Conservation (phyloP, 352 stramenopile genomes). For the Phytophthora citricola region DNA sequence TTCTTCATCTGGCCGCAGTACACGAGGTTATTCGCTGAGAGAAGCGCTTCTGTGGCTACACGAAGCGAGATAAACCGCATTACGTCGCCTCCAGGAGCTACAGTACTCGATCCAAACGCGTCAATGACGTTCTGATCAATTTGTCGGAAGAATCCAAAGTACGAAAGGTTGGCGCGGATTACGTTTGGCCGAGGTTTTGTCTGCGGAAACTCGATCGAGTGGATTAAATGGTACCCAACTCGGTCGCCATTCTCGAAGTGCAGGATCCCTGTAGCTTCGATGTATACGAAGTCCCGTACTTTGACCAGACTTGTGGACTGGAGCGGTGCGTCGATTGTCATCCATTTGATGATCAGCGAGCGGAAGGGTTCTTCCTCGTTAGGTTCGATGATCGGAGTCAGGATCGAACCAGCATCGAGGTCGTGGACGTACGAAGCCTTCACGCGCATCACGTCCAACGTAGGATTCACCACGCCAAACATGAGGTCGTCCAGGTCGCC, state of each 20-base stretch:
- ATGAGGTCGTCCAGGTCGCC: conserved; percentile 47
- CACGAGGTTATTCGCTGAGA: conserved; percentile 40
- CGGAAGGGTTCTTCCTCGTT: conserved; percentile 41
- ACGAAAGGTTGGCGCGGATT: conserved; percentile 45
- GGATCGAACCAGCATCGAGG: conserved; percentile 28
- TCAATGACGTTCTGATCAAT: conserved; percentile 42
- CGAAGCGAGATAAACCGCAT: conserved; percentile 36
- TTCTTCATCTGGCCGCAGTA: conserved; percentile 65
- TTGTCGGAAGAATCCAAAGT: conserved; percentile 53
- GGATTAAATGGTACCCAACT: conserved; percentile 43
- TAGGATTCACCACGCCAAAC: conserved; percentile 43
- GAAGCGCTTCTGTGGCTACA: conserved; percentile 33
- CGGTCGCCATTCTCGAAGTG: conserved; percentile 28
- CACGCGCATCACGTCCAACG: conserved; percentile 37
- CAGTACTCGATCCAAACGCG: conserved; percentile 31
- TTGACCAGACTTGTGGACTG: conserved; percentile 24
- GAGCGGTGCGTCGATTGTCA: conserved; percentile 33
- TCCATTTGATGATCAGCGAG: conserved; percentile 44
- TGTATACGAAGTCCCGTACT: conserved; percentile 40
- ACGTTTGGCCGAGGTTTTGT: conserved; percentile 34
- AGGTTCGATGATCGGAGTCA: conserved; percentile 31
- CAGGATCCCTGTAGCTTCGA: conserved; percentile 41
- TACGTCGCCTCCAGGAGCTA: conserved; percentile 35
- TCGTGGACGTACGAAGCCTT: conserved; percentile 41
- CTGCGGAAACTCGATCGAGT: conserved; percentile 48